Base-by-base conservation (phyloP, 805 yeast species). In the Ogataea nonfermentans region DNA sequence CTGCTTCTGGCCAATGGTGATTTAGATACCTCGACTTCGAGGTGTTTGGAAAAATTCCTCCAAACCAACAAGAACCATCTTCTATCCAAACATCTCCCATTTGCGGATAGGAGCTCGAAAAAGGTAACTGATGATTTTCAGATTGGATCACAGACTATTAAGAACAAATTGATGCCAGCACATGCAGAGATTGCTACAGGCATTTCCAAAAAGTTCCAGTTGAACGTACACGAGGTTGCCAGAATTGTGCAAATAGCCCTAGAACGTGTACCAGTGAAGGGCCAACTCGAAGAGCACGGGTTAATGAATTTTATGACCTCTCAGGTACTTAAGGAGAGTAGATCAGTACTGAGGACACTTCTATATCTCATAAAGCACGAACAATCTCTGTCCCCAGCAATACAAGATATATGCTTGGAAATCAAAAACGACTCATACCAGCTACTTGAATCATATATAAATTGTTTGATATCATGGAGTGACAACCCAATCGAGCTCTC, bases 261-360 rank as follows among this genome's bases (percentile, higher is more conserved):
- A 48, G 61, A 32, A 55, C 67, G 46, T 56, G 63, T 39, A 65
- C 77, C 37, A 41, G 71, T 57, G 28, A 56, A 45, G 9, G 57
- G 51, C 20, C 46, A 55, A 13, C 12, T 41, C 30, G 33, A 70
- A 30, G 50, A 65, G 29, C 63, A 61, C 40, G 62, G 65, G 29
- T 51, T 67, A 25, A 43, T 65, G 12, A 35, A 56, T 11, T 46
- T 68, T n/a, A 66, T 70, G 51, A 61, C 65, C 7, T 55, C 63
- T 14, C 57, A 56, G n/a, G 61, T 74, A 1, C 57, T 78, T 40
- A 59, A 68, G 40, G 87, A 81, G 51, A 70, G 83, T 52, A 62
- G 78, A 44, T 56, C 66, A 1, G 59, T 77, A 0, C 51, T 78
- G n/a, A 65, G 68, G 28, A 57, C 74, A 3, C 63, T 70, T 1